These are phyloP conservation scores for Cytidiella melzeri DNA, from an alignment of 768 basidiomycete species.

Conservation along the genomic window DNA sequence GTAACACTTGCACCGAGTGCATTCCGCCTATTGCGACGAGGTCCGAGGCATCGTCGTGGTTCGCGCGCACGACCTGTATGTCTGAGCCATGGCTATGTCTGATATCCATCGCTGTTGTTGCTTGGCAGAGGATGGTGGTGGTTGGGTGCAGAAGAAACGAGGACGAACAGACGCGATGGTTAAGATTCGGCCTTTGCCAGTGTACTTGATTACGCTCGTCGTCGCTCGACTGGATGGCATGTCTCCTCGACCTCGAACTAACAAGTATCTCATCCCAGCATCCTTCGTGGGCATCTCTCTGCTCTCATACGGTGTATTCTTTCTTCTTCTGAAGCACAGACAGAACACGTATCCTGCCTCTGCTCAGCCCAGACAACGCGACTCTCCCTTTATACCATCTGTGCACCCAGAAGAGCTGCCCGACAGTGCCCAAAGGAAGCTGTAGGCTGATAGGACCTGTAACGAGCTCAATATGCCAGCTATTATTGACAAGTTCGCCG, in stretches of 20 bases:
- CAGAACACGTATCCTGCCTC: slow-evolving; percentile 57
- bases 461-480: slow-evolving; percentile 30
- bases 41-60: slow-evolving; percentile 57
- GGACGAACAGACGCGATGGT: background rate
- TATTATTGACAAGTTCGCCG: slow-evolving; percentile 37
- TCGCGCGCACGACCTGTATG: slow-evolving; percentile 55
- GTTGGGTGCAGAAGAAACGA: background rate
- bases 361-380: slow-evolving; percentile 49
- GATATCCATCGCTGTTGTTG: slow-evolving; percentile 43
- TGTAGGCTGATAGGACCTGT: background rate
- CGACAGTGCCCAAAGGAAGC: slow-evolving; percentile 1
- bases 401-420: slow-evolving; percentile 32
- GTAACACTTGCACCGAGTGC: slow-evolving; percentile 64
- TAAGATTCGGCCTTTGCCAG: background rate
- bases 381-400: slow-evolving; percentile 63
- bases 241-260: slow-evolving; percentile 6
- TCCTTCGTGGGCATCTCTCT: slow-evolving; percentile 51
- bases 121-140: background rate
- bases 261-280: slow-evolving; percentile 53
- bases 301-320: slow-evolving; percentile 54
- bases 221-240: slow-evolving; percentile 3
- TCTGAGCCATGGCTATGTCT: slow-evolving; percentile 52
- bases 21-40: slow-evolving; percentile 70
- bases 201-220: background rate
- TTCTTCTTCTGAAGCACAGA: slow-evolving; percentile 46